Evolutionary conservation across 208 protist genomes (phyloP).

Genomic region (Crithidia brevicula): DNA sequence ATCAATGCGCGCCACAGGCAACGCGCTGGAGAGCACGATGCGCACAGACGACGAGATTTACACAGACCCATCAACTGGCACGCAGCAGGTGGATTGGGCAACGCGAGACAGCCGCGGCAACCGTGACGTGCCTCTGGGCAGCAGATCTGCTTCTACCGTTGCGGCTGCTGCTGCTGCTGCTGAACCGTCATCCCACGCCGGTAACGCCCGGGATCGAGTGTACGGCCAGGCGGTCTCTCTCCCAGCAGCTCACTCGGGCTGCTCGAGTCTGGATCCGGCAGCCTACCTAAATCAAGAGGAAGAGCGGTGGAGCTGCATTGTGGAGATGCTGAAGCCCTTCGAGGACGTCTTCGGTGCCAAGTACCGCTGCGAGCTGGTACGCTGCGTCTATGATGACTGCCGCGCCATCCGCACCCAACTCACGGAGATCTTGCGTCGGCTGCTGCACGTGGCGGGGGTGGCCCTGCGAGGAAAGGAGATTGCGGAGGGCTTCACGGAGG

Average conservation of each 20-base stretch:
- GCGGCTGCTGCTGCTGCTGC: not conserved
- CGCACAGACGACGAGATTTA: slow-evolving; percentile 1
- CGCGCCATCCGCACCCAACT: slow-evolving; percentile 30
- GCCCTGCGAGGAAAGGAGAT: slow-evolving; percentile 39
- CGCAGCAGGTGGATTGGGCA: not conserved
- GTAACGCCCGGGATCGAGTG: not conserved
- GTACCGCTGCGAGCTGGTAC: slow-evolving; percentile 45
- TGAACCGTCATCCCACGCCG: not conserved
- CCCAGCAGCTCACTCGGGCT: slow-evolving; percentile 18
- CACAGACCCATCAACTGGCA: slow-evolving; percentile 3
- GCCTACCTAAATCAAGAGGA: slow-evolving; percentile 51
- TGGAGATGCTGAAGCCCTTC: slow-evolving; percentile 44
- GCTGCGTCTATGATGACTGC: slow-evolving; percentile 49
- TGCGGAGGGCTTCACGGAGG: slow-evolving; percentile 28
- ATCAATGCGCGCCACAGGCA: not conserved
- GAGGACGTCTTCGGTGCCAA: slow-evolving; percentile 48
- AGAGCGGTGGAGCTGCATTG: slow-evolving; percentile 36
- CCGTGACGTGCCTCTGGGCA: not conserved
- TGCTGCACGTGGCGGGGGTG: slow-evolving; percentile 44
- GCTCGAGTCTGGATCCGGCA: slow-evolving; percentile 33
- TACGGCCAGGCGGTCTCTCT: not conserved
- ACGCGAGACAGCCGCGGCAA: slow-evolving; percentile 8
- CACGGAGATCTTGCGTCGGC: slow-evolving; percentile 30
- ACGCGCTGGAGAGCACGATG: not conserved
- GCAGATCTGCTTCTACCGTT: not conserved